Conservation (phyloP, 2,329 filamentous ascomycete genomes). For the Exophiala phaeomuriformis region DNA sequence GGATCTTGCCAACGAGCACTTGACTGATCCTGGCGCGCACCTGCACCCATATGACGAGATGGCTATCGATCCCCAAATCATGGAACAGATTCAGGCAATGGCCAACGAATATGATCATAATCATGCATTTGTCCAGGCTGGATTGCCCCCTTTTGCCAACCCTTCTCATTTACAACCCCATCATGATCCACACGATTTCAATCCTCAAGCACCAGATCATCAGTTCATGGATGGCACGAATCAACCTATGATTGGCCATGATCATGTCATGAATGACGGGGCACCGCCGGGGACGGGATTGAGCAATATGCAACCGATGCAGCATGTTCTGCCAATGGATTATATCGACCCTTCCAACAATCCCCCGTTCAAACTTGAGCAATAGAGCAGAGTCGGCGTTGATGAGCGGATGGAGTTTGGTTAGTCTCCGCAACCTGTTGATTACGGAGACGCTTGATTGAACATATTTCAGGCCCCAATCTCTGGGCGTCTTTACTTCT, state of each 20-base stretch:
- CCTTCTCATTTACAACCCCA: conserved; percentile 19
- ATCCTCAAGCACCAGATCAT: conserved; percentile 17
- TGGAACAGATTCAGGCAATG: conserved; percentile 43
- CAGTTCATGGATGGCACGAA: conserved; percentile 20
- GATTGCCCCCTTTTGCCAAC: conserved; percentile 20
- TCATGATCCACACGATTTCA: conserved; percentile 22
- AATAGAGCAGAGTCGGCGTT: conserved; percentile 23
- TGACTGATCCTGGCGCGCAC: conserved; percentile 33
- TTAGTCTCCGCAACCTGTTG: neutral
- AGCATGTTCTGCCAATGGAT: conserved; percentile 27
- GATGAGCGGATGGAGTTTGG: conserved; percentile 24
- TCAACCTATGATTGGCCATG: conserved; percentile 19
- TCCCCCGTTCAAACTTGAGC: conserved; percentile 18
- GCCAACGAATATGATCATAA: conserved; percentile 20
- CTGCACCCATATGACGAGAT: conserved; percentile 43
- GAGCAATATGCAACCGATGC: conserved; percentile 27
- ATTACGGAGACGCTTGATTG: neutral
- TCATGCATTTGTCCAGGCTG: conserved; percentile 20
- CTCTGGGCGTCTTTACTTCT: neutral
- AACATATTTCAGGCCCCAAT: neutral
- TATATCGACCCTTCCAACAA: conserved; percentile 23
- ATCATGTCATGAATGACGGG: conserved; percentile 27
- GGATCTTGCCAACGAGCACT: conserved; percentile 23
- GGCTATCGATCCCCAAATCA: conserved; percentile 56
- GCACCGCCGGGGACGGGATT: conserved; percentile 18